Percentiles rank a stretch among this genome's conserved stretches.
Evolutionary conservation across 441 rosid genomes (phyloP).

Genomic region (Mallotus japonicus): DNA sequence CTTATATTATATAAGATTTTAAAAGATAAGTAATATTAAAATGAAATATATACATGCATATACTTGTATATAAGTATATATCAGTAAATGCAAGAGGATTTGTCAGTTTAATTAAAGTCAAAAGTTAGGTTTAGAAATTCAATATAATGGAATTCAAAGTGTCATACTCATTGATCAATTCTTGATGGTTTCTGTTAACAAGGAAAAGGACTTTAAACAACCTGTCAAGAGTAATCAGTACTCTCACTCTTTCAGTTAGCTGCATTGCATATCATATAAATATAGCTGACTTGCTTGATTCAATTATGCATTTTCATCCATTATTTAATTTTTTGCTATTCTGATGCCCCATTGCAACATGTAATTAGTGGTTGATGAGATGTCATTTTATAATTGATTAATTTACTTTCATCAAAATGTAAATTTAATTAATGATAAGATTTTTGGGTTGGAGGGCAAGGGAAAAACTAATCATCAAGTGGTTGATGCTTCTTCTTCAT

Average conservation of each 20-base stretch:
- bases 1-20: too few species aligned
- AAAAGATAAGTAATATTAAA: too few species aligned
- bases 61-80: background rate
- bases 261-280: background rate
- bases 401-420: background rate
- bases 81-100: background rate
- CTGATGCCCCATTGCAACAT: background rate
- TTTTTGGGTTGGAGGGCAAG: too few species aligned
- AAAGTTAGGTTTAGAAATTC: too few species aligned
- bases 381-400: constrained; percentile 15
- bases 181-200: background rate
- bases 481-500: background rate
- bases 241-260: background rate
- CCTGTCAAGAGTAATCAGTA: constrained; percentile 23
- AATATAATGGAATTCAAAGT: constrained; percentile 3
- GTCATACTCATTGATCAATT: constrained; percentile 2
- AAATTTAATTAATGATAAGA: background rate
- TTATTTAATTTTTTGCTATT: background rate
- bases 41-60: too few species aligned
- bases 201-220: constrained; percentile 14
- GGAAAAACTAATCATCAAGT: too few species aligned
- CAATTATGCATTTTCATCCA: too few species aligned
- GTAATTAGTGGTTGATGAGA: constrained; percentile 1
- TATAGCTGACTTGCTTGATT: constrained; percentile 1
- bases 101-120: background rate